Conservation (phyloP, 2,329 filamentous ascomycete genomes). For the Corynespora cassiicola region DNA sequence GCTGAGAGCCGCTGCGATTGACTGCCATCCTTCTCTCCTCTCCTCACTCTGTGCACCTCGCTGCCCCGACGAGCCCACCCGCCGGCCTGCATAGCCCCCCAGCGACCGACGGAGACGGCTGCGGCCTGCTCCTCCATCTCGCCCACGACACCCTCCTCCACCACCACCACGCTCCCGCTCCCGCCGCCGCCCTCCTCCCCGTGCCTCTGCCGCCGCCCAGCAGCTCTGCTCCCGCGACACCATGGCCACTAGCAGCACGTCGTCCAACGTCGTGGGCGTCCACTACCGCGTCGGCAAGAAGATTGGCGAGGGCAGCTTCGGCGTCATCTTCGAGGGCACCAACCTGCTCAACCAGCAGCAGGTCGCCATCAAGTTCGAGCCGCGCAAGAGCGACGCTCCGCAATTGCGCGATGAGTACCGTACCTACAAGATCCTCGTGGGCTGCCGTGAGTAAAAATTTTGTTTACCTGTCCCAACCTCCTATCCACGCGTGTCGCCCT, state of each 20-base stretch:
- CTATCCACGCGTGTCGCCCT: too few relatives aligned
- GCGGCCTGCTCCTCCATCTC: conserved; percentile 24
- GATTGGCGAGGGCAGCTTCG: conserved; percentile 97
- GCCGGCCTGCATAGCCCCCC: conserved; percentile 33
- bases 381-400: conserved; percentile 96
- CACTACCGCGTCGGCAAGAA: conserved; percentile 99
- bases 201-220: conserved; percentile 12
- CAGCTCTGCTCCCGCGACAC: conserved; percentile 19
- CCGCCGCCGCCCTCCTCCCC: conserved; percentile 11
- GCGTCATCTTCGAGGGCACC: conserved; percentile 98
- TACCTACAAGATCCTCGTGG: conserved; percentile 99
- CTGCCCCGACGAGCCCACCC: conserved; percentile 17
- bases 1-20: conserved; percentile 4
- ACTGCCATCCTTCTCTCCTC: conserved; percentile 5
- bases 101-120: conserved; percentile 30
- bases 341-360: conserved; percentile 99
- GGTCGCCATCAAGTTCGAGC: conserved; percentile 99
- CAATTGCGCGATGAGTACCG: conserved; percentile 98
- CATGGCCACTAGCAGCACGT: conserved; percentile 89
- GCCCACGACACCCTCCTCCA: conserved; percentile 11
- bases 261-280: conserved; percentile 96
- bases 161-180: conserved; percentile 10
- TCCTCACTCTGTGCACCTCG: conserved; percentile 8
- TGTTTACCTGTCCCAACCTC: too few relatives aligned
- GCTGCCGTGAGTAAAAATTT: conserved; percentile 97